phyloP scores from a whole-genome alignment of 2,329 filamentous ascomycete genomes.

The Fusarium sacchari region DNA sequence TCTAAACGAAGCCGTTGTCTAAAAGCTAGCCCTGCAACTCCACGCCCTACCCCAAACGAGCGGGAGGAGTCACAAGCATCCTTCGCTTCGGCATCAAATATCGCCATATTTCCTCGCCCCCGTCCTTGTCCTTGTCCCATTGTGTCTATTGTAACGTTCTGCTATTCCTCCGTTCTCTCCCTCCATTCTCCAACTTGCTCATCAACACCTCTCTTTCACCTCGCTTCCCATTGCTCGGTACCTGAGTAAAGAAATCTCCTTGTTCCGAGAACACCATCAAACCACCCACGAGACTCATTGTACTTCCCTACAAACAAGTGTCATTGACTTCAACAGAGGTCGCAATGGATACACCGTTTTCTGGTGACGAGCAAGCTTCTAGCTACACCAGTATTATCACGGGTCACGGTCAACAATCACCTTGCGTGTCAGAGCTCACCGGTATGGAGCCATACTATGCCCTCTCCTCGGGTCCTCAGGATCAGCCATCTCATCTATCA shows the following conservation, averaged over 20 bases:
- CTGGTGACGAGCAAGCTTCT: conserved; percentile 42
- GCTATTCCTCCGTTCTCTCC: conserved; percentile 31
- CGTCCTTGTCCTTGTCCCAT: conserved; percentile 40
- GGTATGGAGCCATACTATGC: conserved; percentile 41
- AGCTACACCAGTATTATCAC: conserved; percentile 48
- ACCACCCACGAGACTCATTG: conserved; percentile 38
- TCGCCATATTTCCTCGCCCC: conserved; percentile 36
- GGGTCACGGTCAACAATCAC: conserved; percentile 44
- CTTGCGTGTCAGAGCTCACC: conserved; percentile 41
- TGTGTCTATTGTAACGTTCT: conserved; percentile 44
- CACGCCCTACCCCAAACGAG: conserved; percentile 38
- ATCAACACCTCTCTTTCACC: conserved; percentile 16
- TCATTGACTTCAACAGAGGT: conserved; percentile 24
- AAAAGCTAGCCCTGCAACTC: conserved; percentile 32
- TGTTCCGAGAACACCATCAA: conserved; percentile 29
- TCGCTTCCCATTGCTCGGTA: conserved; percentile 31
- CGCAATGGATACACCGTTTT: conserved; percentile 45
- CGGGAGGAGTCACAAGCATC: conserved; percentile 38
- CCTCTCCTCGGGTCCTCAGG: conserved; percentile 35
- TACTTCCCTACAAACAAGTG: conserved; percentile 28
- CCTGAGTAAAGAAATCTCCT: conserved; percentile 29
- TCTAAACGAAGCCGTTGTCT: conserved; percentile 32
- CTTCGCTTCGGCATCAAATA: conserved; percentile 41
- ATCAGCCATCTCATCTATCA: conserved; percentile 38
- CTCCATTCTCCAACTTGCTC: conserved; percentile 24